Evolutionary conservation across 768 basidiomycete species (phyloP), one percentile per base, ranked within the genome.

Genomic region (Suillus clintonianus): DNA sequence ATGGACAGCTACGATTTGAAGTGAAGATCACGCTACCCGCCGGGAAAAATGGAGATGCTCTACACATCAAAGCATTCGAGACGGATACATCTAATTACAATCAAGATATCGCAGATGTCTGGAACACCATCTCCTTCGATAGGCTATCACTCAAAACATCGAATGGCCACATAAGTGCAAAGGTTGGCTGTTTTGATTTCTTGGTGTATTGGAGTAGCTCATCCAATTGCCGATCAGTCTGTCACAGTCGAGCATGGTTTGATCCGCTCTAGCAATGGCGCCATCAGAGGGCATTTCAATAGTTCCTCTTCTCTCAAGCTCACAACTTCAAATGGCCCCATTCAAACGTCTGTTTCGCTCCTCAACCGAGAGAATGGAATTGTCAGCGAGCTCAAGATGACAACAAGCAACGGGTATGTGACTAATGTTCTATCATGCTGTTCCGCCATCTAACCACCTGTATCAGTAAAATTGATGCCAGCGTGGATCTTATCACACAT

Each of bases 211-310:
- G 15, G 53, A 9, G 45, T 47, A 13, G n/a, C 34, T 24, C 43
- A 48, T 62, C 24, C 22, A 61, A 69, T 43, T 61, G 3, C 2
- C 17, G 9, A 43, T 17, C 27, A 83, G 83, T 75, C 75, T 36
- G 59, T 81, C 48, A 68, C 68, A n/a, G 74, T 72, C 5, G 65
- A 66, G 1, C 32, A 58, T 27, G 77, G 71, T 7, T 36, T 51
- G 13, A 68, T 83, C 58, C 58, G 63, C n/a, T 83, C 82, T 2
- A 66, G 76, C 7, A 86, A 85, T 56, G 79, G 78, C n/a, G 68
- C 66, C 9, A 84, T 89, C 39, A 67, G 64, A 3, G 87, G 87
- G 3, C 65, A 62, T 19, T 84, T 79, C 71, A 77, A 77, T 32
- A 72, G 75, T 4, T 68, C 73, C 15, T 71, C 76, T 1, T 72